Conservation (phyloP, 139 green algal species). For the Tetradesmus obliquus region DNA sequence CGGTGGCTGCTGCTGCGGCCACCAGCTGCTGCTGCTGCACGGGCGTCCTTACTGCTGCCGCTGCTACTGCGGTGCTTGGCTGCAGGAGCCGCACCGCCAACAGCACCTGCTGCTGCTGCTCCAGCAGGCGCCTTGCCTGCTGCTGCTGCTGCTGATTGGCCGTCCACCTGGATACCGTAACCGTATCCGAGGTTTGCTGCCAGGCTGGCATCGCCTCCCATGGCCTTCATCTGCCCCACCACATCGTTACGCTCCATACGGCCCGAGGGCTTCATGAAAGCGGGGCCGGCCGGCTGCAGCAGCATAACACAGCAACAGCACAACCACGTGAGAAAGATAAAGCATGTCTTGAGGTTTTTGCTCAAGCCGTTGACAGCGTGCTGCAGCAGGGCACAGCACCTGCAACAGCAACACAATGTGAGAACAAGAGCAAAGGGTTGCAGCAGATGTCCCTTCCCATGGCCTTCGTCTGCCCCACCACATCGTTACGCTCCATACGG, state of each 20-base stretch:
- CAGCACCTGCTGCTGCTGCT: conserved; percentile 29
- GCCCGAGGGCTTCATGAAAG: conserved; percentile 51
- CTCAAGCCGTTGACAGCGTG: too few relatives aligned
- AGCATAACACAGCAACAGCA: not conserved
- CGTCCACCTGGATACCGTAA: conserved; percentile 32
- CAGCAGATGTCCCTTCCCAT: conserved; percentile 39
- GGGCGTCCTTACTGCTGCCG: conserved; percentile 16
- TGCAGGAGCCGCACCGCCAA: not conserved
- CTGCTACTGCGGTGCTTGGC: conserved; percentile 19
- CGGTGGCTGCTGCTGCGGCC: conserved; percentile 11
- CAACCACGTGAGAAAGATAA: not conserved
- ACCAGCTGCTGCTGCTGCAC: conserved; percentile 41
- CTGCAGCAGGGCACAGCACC: too few relatives aligned
- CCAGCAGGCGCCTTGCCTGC: conserved; percentile 30
- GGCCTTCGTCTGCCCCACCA: conserved; percentile 44
- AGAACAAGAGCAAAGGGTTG: too few relatives aligned
- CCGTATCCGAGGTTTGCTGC: conserved; percentile 17
- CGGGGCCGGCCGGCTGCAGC: not conserved
- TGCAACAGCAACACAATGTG: too few relatives aligned
- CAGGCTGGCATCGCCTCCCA: conserved; percentile 43
- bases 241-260: conserved; percentile 60
- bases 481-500: conserved; percentile 53
- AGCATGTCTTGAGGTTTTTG: too few relatives aligned
- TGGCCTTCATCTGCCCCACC: conserved; percentile 48
- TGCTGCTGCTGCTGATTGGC: conserved; percentile 39